Percentiles rank a stretch among this genome's conserved stretches.
These are phyloP conservation scores for Santalum album DNA, from an alignment of 164 flowering plant species.

Conservation along the genomic window DNA sequence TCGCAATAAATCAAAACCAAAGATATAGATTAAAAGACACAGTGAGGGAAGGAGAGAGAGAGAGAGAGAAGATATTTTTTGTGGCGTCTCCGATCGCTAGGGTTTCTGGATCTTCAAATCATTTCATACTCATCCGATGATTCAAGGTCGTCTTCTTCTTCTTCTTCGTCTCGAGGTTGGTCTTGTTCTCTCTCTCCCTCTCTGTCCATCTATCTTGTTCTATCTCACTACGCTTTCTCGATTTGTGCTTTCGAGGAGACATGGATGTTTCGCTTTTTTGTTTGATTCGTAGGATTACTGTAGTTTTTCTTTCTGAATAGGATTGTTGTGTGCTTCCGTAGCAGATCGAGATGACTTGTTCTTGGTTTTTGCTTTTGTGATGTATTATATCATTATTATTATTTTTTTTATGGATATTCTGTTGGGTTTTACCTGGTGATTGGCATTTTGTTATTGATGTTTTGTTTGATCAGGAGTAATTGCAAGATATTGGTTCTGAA, in stretches of 20 bases:
- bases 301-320: too few relatives aligned
- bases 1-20: not conserved
- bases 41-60: not conserved
- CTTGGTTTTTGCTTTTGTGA: too few relatives aligned
- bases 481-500: not conserved
- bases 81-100: slow-evolving; percentile 5
- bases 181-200: not conserved
- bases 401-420: not conserved
- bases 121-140: not conserved
- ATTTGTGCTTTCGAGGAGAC: too few relatives aligned
- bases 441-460: too few relatives aligned
- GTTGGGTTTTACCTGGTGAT: too few relatives aligned
- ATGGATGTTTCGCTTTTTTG: not conserved
- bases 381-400: too few relatives aligned
- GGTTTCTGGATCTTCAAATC: slow-evolving; percentile 6
- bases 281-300: not conserved
- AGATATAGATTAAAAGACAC: too few relatives aligned
- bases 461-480: too few relatives aligned
- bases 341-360: not conserved
- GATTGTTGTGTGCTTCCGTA: not conserved
- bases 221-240: too few relatives aligned
- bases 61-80: slow-evolving; percentile 5
- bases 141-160: not conserved
- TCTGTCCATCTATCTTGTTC: not conserved
- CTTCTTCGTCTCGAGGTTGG: not conserved